These are phyloP conservation scores for Tetradesmus obliquus DNA, from an alignment of 139 green algal species.

Conservation along the genomic window DNA sequence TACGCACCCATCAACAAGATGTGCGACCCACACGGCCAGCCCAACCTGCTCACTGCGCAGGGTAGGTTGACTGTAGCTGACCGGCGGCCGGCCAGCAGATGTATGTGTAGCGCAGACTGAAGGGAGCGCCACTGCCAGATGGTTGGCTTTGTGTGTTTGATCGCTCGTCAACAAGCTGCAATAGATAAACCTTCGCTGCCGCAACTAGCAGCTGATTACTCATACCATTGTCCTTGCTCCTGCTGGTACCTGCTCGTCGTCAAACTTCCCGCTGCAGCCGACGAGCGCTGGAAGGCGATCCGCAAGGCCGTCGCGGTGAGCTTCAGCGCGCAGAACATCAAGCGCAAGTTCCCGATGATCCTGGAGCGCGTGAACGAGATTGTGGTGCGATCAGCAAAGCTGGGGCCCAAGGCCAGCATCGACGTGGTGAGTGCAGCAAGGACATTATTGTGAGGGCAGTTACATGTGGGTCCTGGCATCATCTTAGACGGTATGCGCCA, in stretches of 20 bases:
- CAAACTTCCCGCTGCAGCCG: slow-evolving; percentile 20
- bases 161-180: too few relatives aligned
- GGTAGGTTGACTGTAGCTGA: neutral
- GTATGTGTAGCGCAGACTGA: too few relatives aligned
- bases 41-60: slow-evolving; percentile 64
- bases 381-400: neutral
- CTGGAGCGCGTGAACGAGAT: slow-evolving; percentile 34
- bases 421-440: neutral
- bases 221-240: too few relatives aligned
- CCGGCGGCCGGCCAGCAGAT: too few relatives aligned
- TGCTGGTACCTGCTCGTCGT: too few relatives aligned
- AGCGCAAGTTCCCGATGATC: slow-evolving; percentile 62
- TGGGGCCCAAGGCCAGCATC: slow-evolving; percentile 24
- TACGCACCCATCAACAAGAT: slow-evolving; percentile 57
- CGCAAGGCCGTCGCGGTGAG: slow-evolving; percentile 65
- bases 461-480: too few relatives aligned
- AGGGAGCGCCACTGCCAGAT: too few relatives aligned
- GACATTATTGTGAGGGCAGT: too few relatives aligned
- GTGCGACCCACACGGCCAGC: slow-evolving; percentile 45
- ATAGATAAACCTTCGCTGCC: too few relatives aligned
- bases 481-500: too few relatives aligned
- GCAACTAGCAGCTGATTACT: too few relatives aligned
- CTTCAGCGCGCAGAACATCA: slow-evolving; percentile 62
- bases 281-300: slow-evolving; percentile 59
- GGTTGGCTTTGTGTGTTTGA: too few relatives aligned